These are phyloP conservation scores for Boletellus ananiceps DNA, from an alignment of 768 basidiomycete species.

Conservation along the genomic window DNA sequence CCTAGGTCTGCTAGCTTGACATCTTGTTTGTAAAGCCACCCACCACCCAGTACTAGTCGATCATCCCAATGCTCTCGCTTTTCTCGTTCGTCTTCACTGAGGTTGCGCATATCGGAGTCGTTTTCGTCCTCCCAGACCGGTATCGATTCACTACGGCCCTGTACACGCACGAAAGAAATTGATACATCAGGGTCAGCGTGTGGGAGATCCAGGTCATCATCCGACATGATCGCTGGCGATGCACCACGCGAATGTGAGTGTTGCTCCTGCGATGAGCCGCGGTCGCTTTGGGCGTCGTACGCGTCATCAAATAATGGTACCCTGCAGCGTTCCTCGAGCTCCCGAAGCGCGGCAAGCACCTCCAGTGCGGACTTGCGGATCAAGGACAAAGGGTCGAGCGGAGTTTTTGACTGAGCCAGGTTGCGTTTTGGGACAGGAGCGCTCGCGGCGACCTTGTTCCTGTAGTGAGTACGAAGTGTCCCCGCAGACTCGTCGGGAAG, in stretches of 20 bases:
- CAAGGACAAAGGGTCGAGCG: slow-evolving; percentile 57
- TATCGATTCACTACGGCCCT: slow-evolving; percentile 58
- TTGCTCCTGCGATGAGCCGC: slow-evolving; percentile 40
- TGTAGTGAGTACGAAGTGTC: slow-evolving; percentile 53
- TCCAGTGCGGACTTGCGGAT: slow-evolving; percentile 80
- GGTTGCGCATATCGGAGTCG: slow-evolving; percentile 37
- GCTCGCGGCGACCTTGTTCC: slow-evolving; percentile 42
- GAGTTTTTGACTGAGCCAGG: slow-evolving; percentile 30
- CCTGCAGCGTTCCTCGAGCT: slow-evolving; percentile 74
- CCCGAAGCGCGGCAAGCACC: slow-evolving; percentile 73
- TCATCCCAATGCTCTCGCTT: slow-evolving; percentile 80
- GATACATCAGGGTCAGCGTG: slow-evolving; percentile 54
- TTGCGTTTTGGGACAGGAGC: slow-evolving; percentile 33
- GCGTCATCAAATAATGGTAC: slow-evolving; percentile 75
- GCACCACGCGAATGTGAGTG: slow-evolving; percentile 37
- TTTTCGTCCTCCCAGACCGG: slow-evolving; percentile 83
- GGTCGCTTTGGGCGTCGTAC: slow-evolving; percentile 79
- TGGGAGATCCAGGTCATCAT: slow-evolving; percentile 30
- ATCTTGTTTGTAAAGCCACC: slow-evolving; percentile 78
- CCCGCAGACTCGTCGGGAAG: slow-evolving; percentile 71
- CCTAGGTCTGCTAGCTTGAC: slow-evolving; percentile 47
- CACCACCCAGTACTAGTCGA: slow-evolving; percentile 70
- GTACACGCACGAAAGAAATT: slow-evolving; percentile 66
- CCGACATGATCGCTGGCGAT: slow-evolving; percentile 42
- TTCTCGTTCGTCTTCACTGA: slow-evolving; percentile 46